phyloP scores from a whole-genome alignment of 2,329 filamentous ascomycete species.

The Cytospora schulzeri region DNA sequence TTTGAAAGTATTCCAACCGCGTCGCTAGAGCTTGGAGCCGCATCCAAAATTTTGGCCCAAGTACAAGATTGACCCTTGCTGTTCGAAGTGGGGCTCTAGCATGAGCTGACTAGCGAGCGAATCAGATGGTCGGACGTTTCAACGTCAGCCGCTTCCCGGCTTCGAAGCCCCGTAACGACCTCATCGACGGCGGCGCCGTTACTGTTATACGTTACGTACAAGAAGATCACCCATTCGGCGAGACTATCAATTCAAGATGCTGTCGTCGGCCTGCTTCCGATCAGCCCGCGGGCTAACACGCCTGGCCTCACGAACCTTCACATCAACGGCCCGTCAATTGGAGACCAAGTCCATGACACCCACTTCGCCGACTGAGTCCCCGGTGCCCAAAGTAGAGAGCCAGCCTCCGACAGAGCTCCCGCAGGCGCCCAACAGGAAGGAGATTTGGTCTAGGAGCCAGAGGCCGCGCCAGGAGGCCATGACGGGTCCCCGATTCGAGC shows the following conservation, averaged over 20 bases:
- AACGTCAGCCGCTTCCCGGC: background rate
- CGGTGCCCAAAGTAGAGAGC: slow-evolving; percentile 48
- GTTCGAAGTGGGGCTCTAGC: background rate
- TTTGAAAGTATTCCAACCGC: background rate
- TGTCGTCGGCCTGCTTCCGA: slow-evolving; percentile 45
- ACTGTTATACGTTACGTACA: background rate
- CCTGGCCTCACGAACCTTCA: slow-evolving; percentile 50
- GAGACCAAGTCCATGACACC: slow-evolving; percentile 45
- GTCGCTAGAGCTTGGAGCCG: background rate
- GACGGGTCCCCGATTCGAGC: slow-evolving; percentile 93
- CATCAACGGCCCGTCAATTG: slow-evolving; percentile 49
- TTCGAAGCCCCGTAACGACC: background rate
- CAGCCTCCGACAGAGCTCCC: slow-evolving; percentile 50
- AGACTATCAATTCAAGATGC: slow-evolving; percentile 43
- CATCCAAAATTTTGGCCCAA: background rate
- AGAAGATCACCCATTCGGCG: slow-evolving; percentile 3
- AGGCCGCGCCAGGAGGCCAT: slow-evolving; percentile 79
- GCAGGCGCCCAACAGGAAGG: slow-evolving; percentile 86
- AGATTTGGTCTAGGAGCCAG: slow-evolving; percentile 85
- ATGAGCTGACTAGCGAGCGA: background rate
- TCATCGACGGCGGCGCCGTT: background rate
- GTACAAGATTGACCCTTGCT: background rate
- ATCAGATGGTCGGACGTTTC: background rate
- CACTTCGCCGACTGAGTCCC: slow-evolving; percentile 43
- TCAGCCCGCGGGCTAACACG: slow-evolving; percentile 47